Evolutionary conservation across 176 grass and related monocot species (phyloP).

Genomic region (Puya raimondii): DNA sequence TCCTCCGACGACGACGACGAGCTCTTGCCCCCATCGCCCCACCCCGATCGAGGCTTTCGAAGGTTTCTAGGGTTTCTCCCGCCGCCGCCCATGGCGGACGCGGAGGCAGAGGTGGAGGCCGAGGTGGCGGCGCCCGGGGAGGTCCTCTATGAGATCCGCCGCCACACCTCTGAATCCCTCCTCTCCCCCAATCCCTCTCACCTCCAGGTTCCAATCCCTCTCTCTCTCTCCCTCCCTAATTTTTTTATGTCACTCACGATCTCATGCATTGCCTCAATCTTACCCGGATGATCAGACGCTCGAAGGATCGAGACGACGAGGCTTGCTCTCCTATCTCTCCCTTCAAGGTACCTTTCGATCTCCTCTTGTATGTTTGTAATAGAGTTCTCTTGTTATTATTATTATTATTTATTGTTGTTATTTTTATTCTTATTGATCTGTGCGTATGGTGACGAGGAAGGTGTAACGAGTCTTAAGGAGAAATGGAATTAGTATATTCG

Average conservation of each 20-base stretch:
- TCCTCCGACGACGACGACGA: no score
- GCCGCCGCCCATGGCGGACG: no score
- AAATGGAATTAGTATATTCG: conserved; percentile 45
- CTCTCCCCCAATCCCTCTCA: conserved; percentile 4
- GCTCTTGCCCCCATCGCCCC: no score
- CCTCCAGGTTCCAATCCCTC: conserved; percentile 9
- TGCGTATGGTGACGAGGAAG: conserved; percentile 21
- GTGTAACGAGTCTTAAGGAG: conserved; percentile 57
- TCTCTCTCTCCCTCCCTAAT: no score
- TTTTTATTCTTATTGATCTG: not conserved
- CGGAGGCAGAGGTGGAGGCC: no score
- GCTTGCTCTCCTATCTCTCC: conserved; percentile 66
- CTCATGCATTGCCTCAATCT: not conserved
- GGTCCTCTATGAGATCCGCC: no score
- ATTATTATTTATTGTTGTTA: no score
- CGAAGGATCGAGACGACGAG: conserved; percentile 18
- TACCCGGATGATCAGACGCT: conserved; percentile 17
- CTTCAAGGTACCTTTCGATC: conserved; percentile 35
- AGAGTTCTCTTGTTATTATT: not conserved
- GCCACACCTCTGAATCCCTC: conserved; percentile 22
- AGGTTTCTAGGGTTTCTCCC: no score
- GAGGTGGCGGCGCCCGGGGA: no score
- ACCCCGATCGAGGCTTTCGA: no score
- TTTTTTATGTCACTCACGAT: not conserved
- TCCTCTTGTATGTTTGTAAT: not conserved